Evolutionary conservation across 1,284 basidiomycete species (phyloP), one percentile per base, ranked within the genome.

Genomic region (Tilletia walkeri): DNA sequence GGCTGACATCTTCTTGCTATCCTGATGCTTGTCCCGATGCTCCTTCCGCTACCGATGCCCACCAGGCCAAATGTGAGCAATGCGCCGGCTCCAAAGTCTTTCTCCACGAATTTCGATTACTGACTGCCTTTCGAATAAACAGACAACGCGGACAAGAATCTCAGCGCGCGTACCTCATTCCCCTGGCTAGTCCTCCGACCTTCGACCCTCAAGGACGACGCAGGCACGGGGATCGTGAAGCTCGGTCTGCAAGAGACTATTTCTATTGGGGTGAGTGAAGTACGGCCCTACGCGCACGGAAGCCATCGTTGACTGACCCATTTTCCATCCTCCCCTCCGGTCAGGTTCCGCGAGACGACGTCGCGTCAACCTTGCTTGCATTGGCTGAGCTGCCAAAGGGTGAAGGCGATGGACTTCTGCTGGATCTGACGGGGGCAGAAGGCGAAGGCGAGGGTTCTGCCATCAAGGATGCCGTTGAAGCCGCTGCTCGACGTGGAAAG

Each of bases 121-220:
- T 45, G 41, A 45, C 41, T 7, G 41, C 41, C 5, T 45, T 12
- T 45, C 41, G 5, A 12, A 53, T n/a, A 4, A 53, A 56, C 30
- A 16, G 88, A 89, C 80, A 87, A 89, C 72, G 90, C 90, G 4
- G 90, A 92, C 83, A 87, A 89, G 79, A 87, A 89, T 74, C 87
- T 92, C 6, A 86, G 86, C 30, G 79, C 84, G 59, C 87, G 90
- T 38, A 87, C 86, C 20, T 80, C 86, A 0, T 90, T 92, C 84
- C 86, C 89, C 59, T 92, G 88, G 88, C 89, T 88, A 6, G 89
- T 92, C 50, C 84, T 92, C 16, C 88, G 91, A 3, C 90, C 91
- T 2, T 89, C 89, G 2, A 84, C 84, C 0, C 85, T 92, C 16
- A 86, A 84, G 0, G 86, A 90, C 70, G 86, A 87, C 1, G 85